Percentiles rank a stretch among this genome's conserved stretches.
These are phyloP conservation scores for Naganishia vaughanmartiniae DNA, from an alignment of 768 basidiomycete species.

Conservation along the genomic window DNA sequence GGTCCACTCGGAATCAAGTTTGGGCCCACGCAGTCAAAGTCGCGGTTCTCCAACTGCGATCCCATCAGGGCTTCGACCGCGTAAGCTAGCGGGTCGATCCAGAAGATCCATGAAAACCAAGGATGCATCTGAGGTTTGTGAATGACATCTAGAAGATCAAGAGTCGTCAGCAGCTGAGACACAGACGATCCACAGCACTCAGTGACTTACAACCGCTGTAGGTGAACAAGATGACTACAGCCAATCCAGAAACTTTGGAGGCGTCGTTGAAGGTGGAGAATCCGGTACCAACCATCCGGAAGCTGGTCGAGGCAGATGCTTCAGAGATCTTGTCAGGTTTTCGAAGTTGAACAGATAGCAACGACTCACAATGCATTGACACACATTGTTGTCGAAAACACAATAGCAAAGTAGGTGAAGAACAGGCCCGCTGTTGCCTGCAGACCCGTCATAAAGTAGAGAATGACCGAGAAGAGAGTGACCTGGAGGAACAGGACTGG, in stretches of 20 bases:
- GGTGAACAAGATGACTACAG: conserved; percentile 44
- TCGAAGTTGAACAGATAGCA: not conserved
- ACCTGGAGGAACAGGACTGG: conserved; percentile 51
- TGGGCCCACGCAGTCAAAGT: conserved; percentile 31
- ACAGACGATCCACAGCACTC: not conserved
- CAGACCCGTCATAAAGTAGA: conserved; percentile 46
- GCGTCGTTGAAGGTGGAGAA: conserved; percentile 48
- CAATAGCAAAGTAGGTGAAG: conserved; percentile 40
- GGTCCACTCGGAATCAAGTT: conserved; percentile 33
- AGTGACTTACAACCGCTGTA: conserved; percentile 32
- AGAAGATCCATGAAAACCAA: conserved; percentile 50
- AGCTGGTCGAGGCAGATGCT: conserved; percentile 5
- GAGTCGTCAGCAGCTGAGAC: not conserved
- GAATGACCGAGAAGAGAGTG: conserved; percentile 44
- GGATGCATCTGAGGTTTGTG: conserved; percentile 44
- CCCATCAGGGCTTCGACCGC: conserved; percentile 43
- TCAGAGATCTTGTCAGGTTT: not conserved
- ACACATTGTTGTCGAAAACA: conserved; percentile 35
- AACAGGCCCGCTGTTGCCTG: conserved; percentile 36
- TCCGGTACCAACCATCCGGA: conserved; percentile 43
- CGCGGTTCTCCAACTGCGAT: not conserved
- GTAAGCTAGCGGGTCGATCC: conserved; percentile 49
- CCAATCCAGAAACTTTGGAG: conserved; percentile 45
- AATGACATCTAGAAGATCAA: conserved; percentile 43
- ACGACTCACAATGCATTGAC: conserved; percentile 38